These are phyloP conservation scores for Zygnema circumcarinatum DNA, from an alignment of 139 green algal genomes.

Conservation along the genomic window DNA sequence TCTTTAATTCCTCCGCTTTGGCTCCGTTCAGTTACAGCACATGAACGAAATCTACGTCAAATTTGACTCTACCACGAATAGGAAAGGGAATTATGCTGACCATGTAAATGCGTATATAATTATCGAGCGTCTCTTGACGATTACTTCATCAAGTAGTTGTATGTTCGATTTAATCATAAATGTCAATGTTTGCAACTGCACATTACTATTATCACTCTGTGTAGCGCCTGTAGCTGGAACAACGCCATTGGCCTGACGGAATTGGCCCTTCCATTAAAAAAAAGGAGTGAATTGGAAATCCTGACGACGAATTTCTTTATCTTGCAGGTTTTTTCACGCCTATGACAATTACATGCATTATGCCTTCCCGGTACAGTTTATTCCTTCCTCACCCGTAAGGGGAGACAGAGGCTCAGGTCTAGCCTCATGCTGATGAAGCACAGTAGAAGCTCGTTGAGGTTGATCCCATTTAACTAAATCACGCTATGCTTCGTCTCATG, in stretches of 20 bases:
- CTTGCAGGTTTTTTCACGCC: slow-evolving; percentile 59
- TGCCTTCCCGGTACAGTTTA: slow-evolving; percentile 57
- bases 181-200: background rate
- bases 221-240: too few relatives aligned
- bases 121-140: background rate
- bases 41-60: too few relatives aligned
- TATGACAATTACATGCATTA: slow-evolving; percentile 64
- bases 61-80: too few relatives aligned
- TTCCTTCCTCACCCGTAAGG: slow-evolving; percentile 13
- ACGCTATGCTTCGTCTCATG: background rate
- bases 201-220: background rate
- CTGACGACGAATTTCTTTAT: too few relatives aligned
- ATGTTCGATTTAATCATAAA: background rate
- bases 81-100: too few relatives aligned
- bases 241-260: too few relatives aligned
- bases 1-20: background rate
- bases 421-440: background rate
- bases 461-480: background rate
- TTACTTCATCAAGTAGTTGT: background rate
- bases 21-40: too few relatives aligned
- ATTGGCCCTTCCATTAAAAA: too few relatives aligned
- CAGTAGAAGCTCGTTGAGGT: background rate
- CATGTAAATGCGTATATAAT: too few relatives aligned
- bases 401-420: background rate
- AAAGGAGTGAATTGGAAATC: too few relatives aligned